A percentile compares a stretch with the other conserved stretches of the same genome.
phyloP scores from a whole-genome alignment of 2,329 filamentous ascomycete genomes.

The Diaporthe velutina region DNA sequence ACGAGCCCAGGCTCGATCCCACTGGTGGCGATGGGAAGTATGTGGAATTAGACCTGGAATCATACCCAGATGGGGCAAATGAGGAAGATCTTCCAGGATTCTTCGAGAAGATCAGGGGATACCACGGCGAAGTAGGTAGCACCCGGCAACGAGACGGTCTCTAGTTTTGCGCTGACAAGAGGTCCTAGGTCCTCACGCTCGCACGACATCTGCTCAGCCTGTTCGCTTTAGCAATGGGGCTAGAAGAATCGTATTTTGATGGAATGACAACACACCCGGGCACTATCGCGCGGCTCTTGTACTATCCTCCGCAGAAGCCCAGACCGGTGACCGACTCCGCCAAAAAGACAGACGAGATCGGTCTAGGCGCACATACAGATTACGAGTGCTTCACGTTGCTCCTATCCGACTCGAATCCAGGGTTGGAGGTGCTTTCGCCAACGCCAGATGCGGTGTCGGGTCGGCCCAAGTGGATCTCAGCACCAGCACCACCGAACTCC shows the following conservation, averaged over 20 bases:
- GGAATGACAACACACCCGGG: constrained; percentile 47
- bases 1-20: constrained; percentile 39
- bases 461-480: constrained; percentile 41
- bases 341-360: neutral
- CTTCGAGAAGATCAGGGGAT: constrained; percentile 17
- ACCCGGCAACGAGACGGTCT: too few species aligned
- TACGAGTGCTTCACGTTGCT: constrained; percentile 38
- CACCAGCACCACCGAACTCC: constrained; percentile 35
- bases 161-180: neutral
- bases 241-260: constrained; percentile 42
- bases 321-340: neutral
- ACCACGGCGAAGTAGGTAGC: constrained; percentile 32
- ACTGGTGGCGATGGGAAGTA: constrained; percentile 11
- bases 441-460: neutral
- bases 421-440: constrained; percentile 34
- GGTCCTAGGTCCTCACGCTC: constrained; percentile 20
- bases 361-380: constrained; percentile 35
- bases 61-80: constrained; percentile 21
- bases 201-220: constrained; percentile 37
- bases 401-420: constrained; percentile 25
- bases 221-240: constrained; percentile 38
- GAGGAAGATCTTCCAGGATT: constrained; percentile 28
- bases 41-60: constrained; percentile 17
- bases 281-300: constrained; percentile 27
- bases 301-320: constrained; percentile 34